These are phyloP conservation scores for Claviceps pusilla DNA, from an alignment of 2,329 filamentous ascomycete genomes.

Conservation along the genomic window DNA sequence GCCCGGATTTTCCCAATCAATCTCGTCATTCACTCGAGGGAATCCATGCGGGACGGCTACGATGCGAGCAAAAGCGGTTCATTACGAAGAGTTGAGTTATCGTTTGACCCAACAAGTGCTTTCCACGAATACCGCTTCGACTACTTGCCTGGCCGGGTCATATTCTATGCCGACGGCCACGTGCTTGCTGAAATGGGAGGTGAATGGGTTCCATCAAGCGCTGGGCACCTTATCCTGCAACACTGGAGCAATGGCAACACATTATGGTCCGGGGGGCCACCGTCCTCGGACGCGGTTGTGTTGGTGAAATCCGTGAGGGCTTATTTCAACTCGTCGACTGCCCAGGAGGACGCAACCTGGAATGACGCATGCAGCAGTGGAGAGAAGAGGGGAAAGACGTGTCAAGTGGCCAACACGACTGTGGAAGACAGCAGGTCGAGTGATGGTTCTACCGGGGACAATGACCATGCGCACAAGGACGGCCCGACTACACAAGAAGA, in stretches of 20 bases:
- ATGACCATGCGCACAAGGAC: not conserved
- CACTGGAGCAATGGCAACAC: conserved; percentile 68
- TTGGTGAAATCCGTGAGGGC: conserved; percentile 57
- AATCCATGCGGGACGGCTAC: conserved; percentile 42
- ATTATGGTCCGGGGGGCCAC: conserved; percentile 58
- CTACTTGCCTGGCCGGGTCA: conserved; percentile 45
- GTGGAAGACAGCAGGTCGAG: conserved; percentile 11
- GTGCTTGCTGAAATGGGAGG: conserved; percentile 41
- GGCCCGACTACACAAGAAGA: not conserved
- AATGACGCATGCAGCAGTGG: conserved; percentile 1
- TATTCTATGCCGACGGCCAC: conserved; percentile 53
- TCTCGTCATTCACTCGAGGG: conserved; percentile 57
- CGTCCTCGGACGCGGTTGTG: conserved; percentile 43
- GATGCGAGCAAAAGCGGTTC: conserved; percentile 45
- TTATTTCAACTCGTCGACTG: conserved; percentile 59
- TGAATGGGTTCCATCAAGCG: conserved; percentile 39
- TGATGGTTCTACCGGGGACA: conserved; percentile 9
- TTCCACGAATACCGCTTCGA: conserved; percentile 75
- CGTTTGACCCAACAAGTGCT: conserved; percentile 47
- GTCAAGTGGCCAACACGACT: conserved; percentile 11
- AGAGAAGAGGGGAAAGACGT: conserved; percentile 8
- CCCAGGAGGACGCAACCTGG: conserved; percentile 3
- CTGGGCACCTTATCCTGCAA: conserved; percentile 55
- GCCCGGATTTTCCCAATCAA: conserved; percentile 47
- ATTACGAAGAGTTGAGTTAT: conserved; percentile 42